These are phyloP conservation scores for Penicillium sp. DNA, from an alignment of 2,329 filamentous ascomycete species.

Conservation along the genomic window DNA sequence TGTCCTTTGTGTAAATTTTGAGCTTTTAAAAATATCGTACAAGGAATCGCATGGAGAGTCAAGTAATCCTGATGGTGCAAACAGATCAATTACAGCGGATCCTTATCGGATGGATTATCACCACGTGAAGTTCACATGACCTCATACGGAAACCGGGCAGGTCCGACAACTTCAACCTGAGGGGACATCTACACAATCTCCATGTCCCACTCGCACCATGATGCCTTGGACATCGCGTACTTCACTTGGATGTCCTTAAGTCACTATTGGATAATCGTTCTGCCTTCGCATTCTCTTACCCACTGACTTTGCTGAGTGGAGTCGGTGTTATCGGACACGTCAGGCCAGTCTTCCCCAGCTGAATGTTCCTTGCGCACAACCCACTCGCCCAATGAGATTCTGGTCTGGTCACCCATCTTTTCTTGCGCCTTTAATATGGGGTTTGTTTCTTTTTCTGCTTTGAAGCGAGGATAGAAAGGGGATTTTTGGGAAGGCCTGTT, in stretches of 20 bases:
- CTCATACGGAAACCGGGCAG: background rate
- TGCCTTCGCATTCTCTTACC: background rate
- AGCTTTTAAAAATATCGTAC: too few species aligned
- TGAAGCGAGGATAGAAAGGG: too few species aligned
- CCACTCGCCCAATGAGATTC: too few species aligned
- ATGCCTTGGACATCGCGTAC: background rate
- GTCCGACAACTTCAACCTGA: conserved; percentile 10
- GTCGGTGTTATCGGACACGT: background rate
- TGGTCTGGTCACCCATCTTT: too few species aligned
- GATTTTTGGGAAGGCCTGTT: conserved; percentile 2
- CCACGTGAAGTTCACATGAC: conserved; percentile 1
- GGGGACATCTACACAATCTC: conserved; percentile 12
- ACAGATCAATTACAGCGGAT: background rate
- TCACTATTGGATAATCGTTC: background rate
- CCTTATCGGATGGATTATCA: background rate
- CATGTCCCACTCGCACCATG: conserved; percentile 4
- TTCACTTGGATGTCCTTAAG: background rate
- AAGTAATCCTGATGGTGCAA: too few species aligned
- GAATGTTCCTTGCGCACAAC: too few species aligned
- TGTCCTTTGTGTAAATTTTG: too few species aligned
- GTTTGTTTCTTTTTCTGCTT: too few species aligned
- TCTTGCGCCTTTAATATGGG: too few species aligned
- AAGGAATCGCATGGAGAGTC: too few species aligned
- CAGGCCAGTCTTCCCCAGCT: too few species aligned
- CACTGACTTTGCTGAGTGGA: background rate